phyloP scores from a whole-genome alignment of 805 yeast species.

The Candida insectalens region DNA sequence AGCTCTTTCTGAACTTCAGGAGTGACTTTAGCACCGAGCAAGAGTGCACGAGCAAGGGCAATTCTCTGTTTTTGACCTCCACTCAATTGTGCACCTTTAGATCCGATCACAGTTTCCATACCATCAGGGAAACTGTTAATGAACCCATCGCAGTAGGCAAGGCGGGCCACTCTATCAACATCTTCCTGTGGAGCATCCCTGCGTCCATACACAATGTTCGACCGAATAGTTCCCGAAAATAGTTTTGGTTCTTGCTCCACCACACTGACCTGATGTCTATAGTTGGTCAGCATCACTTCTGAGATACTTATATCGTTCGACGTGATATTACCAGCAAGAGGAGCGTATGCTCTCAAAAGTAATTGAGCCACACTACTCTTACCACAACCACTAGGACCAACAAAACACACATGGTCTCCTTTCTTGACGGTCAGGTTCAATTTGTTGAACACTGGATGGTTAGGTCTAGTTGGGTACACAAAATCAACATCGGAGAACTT shows the following conservation, averaged over 20 bases:
- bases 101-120: constrained; percentile 73
- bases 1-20: constrained; percentile 3
- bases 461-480: constrained; percentile 77
- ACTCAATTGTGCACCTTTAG: constrained; percentile 79
- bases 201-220: constrained; percentile 73
- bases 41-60: constrained; percentile 80
- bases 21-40: constrained; percentile 31
- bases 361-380: constrained; percentile 82
- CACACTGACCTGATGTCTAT: constrained; percentile 71
- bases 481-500: constrained; percentile 56
- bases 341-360: constrained; percentile 77
- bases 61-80: constrained; percentile 95
- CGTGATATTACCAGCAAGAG: constrained; percentile 48
- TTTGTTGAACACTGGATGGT: constrained; percentile 52
- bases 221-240: constrained; percentile 77
- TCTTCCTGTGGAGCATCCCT: constrained; percentile 52
- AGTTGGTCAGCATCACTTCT: constrained; percentile 59
- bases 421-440: constrained; percentile 53
- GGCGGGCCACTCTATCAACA: constrained; percentile 45
- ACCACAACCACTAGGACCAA: constrained; percentile 97
- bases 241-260: constrained; percentile 91
- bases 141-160: constrained; percentile 69
- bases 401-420: constrained; percentile 86
- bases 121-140: constrained; percentile 72
- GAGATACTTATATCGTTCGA: constrained; percentile 58